Evolutionary conservation across 768 basidiomycete genomes (phyloP), one percentile per base, ranked within the genome.

Genomic region (Suillus fuscotomentosus): DNA sequence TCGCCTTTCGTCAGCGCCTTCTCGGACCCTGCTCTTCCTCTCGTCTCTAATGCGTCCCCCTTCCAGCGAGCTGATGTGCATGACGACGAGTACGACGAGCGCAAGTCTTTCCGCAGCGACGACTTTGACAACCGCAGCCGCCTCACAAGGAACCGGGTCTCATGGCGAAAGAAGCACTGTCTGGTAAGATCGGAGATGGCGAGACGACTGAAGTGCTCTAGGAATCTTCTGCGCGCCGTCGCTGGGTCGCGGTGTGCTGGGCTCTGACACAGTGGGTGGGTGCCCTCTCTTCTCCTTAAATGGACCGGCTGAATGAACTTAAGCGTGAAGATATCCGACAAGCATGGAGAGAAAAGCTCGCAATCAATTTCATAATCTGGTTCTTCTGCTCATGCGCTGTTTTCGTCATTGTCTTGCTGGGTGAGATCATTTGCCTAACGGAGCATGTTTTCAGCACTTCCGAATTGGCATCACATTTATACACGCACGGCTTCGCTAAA

Each of bases 261-360:
- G 73, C 92, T 17, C 80, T 98, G 60, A 99, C 97, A 1, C 99
- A 85, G 81, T 99, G 94, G 94, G 77, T 95, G 6, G 94, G 77
- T 95, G 6, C 97, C 97, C 0, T 87, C 83, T 14, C 83, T 83
- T 3, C 76, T 88, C 60, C 78, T 99, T 50, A 81, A 77, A 13
- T 88, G 84, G 73, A 66, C 93, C 61, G 95, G 97, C 1, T 84
- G 93, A 39, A 97, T 98, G 95, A 81, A 80, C 34, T 77, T 89
- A 97, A 98, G 79, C 90, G 96, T 8, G 75, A 90, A 67, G 97
- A 99, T 70, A 83, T 99, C 27, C 87, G 91, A 31, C 95, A 98
- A 76, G 97, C 97, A 2, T 99, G 97, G 97, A 82, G 97, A 64
- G 97, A 99, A 78, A 99, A 99, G 76, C 82, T 98, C 1, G 93